Base-by-base conservation (phyloP, 2,329 filamentous ascomycete genomes). In the Neofusicoccum sp. region DNA sequence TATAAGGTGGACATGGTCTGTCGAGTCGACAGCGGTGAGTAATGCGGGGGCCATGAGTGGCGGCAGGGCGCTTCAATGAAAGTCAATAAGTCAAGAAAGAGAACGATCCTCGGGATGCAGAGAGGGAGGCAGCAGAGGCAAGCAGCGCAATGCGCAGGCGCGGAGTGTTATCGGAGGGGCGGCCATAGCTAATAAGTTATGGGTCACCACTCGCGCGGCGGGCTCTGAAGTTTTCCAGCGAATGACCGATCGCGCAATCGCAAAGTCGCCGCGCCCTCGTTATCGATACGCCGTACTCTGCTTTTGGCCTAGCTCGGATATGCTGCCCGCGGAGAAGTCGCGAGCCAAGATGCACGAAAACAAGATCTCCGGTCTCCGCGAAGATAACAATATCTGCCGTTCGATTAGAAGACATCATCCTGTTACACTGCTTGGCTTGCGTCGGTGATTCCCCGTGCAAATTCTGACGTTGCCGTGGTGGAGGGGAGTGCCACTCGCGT, bases 1-100 rank as follows among this genome's bases (percentile, higher is more conserved):
- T 69, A 99, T 85, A 61, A 99, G 82, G 73, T 99, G 95, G 41
- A 93, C 75, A 70, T 91, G 89, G 49, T 79, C 82, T 54, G 81
- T 81, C 69, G 86, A 88, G 71, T 92, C 86, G 65, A 89, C 82
- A 51, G 89, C 87, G 47, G 89, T 88, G 49, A 96, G 85, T 56
- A 96, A 81, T 3, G 87, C 80, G 38, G 81, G 78, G 34, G 73
- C 68, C 78, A 81, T 80, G 31, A 4, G 57, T 40, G 44, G 57
- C 57, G 57, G 57, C 36, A 36, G 34, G 44, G 34, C 43, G 44
- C 38, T 48, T 49, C n/a, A 49, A 41, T 31, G 26, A 9, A 40
- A 7, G 31, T 41, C 9, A 31, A 33, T 20, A 12, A n/a, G 36
- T 31, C 5, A 34, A 24, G 38, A 11, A 20, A 24, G 26, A 6